These are phyloP conservation scores for Pythium folliculosum DNA, from an alignment of 352 stramenopile species.

Conservation along the genomic window DNA sequence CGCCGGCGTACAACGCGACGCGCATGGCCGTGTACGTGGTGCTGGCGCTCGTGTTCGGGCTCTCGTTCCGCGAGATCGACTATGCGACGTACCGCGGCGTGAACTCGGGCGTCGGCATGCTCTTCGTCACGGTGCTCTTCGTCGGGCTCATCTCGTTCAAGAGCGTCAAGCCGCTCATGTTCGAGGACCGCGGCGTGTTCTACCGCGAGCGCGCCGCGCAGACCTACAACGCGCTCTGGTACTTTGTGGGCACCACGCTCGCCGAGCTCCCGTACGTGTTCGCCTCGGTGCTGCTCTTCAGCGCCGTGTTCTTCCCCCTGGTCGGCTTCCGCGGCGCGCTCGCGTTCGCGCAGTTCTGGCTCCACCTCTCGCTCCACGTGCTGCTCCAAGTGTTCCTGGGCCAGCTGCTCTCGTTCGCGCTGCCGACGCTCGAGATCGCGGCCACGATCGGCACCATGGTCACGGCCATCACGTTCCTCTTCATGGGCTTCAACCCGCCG, in stretches of 20 bases:
- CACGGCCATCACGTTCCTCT: conserved; percentile 64
- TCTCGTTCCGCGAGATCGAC: conserved; percentile 48
- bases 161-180: conserved; percentile 63
- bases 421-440: conserved; percentile 47
- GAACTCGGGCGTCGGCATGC: conserved; percentile 67
- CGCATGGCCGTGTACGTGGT: conserved; percentile 58
- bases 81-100: conserved; percentile 52
- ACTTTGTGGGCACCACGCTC: conserved; percentile 66
- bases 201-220: conserved; percentile 75
- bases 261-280: conserved; percentile 65
- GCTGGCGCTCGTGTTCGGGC: conserved; percentile 63
- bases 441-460: conserved; percentile 38
- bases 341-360: conserved; percentile 54
- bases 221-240: conserved; percentile 71
- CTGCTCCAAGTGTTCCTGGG: conserved; percentile 63
- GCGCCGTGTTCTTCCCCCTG: conserved; percentile 73
- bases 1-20: conserved; percentile 79
- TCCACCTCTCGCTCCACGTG: conserved; percentile 57
- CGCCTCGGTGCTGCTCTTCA: conserved; percentile 36
- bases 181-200: conserved; percentile 62
- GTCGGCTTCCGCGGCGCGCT: conserved; percentile 39
- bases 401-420: conserved; percentile 63
- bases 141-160: conserved; percentile 69
- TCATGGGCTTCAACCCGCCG: conserved; percentile 75
- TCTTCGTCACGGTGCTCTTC: conserved; percentile 85